Conservation (phyloP, 2,329 filamentous ascomycete species). For the Cylindrodendrum hubeiense region DNA sequence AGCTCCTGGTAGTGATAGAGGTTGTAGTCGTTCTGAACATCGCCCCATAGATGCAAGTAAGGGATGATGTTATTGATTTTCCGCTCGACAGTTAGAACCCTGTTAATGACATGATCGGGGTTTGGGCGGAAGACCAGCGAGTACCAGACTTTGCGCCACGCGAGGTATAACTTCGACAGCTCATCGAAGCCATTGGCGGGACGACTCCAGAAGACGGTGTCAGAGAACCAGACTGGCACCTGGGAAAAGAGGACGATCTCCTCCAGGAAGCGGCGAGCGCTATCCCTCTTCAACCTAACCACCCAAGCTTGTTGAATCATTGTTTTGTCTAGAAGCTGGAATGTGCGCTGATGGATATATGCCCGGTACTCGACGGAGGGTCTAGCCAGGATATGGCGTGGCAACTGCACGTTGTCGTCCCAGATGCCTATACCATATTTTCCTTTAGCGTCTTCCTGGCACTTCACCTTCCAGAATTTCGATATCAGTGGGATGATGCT, state of each 20-base stretch:
- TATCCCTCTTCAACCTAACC: not conserved
- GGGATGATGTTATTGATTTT: not conserved
- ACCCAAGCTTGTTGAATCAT: not conserved
- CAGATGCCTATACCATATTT: no score
- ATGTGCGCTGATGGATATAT: not conserved
- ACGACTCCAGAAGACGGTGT: constrained; percentile 1
- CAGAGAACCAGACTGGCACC: not conserved
- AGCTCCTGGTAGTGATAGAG: constrained; percentile 22
- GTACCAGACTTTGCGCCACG: constrained; percentile 35
- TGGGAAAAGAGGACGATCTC: not conserved
- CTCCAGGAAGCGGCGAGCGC: not conserved
- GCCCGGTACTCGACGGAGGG: not conserved
- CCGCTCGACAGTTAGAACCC: not conserved
- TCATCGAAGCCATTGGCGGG: constrained; percentile 20
- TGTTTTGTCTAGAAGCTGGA: not conserved
- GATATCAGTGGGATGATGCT: not conserved
- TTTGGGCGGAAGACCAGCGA: constrained; percentile 13
- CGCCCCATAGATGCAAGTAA: constrained; percentile 30
- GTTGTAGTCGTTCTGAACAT: constrained; percentile 26
- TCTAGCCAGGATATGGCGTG: no score
- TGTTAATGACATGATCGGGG: not conserved
- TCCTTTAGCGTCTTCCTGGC: no score
- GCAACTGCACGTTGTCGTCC: no score
- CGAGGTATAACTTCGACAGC: constrained; percentile 27
- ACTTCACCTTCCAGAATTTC: not conserved